Evolutionary conservation across 257 asterid genomes (phyloP).

Genomic region (Parsonsia alboflavescens): DNA sequence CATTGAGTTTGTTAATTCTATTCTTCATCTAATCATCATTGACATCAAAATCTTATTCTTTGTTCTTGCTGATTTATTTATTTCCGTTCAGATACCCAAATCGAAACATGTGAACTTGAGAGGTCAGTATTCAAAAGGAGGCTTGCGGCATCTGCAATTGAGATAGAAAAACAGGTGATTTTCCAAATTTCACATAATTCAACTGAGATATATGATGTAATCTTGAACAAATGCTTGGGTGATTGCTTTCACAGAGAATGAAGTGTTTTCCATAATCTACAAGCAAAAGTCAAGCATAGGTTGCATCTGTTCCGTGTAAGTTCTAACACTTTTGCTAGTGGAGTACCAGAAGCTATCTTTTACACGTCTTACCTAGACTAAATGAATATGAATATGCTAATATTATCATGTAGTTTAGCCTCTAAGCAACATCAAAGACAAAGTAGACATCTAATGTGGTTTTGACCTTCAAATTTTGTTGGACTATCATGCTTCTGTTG

Average conservation of each 20-base stretch:
- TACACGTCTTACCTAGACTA: neutral
- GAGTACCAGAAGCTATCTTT: neutral
- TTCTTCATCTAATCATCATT: constrained; percentile 1
- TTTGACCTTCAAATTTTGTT: constrained; percentile 1
- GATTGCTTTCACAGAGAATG: constrained; percentile 64
- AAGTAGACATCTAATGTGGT: neutral
- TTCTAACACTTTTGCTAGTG: neutral
- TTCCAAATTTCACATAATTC: constrained; percentile 4
- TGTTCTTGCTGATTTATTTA: neutral
- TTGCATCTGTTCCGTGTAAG: neutral
- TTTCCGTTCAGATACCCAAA: constrained; percentile 50
- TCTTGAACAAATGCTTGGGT: constrained; percentile 8
- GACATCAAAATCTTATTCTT: neutral
- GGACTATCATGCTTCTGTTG: constrained; percentile 1
- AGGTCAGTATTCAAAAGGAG: constrained; percentile 60
- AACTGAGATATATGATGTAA: constrained; percentile 3
- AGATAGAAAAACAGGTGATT: constrained; percentile 79
- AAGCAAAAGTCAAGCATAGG: neutral
- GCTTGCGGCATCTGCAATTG: constrained; percentile 67
- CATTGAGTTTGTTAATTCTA: neutral
- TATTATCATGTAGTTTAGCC: neutral
- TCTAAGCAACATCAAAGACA: neutral
- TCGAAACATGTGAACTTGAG: constrained; percentile 67
- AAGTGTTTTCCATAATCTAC: constrained; percentile 60
- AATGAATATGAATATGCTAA: neutral